These are phyloP conservation scores for Zoysia pacifica DNA, from an alignment of 176 grass and related monocot species.

Conservation along the genomic window DNA sequence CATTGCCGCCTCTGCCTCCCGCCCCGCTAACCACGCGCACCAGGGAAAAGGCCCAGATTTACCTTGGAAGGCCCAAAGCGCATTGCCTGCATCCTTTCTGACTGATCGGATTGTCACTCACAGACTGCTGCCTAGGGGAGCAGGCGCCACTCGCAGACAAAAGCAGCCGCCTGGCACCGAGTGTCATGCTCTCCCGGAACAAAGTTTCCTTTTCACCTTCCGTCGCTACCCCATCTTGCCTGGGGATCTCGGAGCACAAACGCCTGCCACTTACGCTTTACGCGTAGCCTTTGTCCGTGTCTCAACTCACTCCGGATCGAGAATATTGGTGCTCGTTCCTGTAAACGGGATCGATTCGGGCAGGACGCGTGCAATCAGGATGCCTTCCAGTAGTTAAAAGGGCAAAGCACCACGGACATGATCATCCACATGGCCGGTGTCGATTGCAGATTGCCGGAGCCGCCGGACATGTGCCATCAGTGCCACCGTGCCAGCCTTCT, in stretches of 20 bases:
- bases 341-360: neutral
- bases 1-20: no score
- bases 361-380: neutral
- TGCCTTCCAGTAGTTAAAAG: neutral
- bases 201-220: neutral
- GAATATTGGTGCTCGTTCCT: no score
- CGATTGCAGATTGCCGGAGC: neutral
- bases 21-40: neutral
- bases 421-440: neutral
- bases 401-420: neutral
- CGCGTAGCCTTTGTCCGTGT: neutral
- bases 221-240: neutral
- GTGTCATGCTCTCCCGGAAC: constrained; percentile 27
- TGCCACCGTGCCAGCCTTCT: neutral
- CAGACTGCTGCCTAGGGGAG: no score
- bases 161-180: neutral
- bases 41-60: neutral
- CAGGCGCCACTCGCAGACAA: neutral
- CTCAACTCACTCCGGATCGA: neutral
- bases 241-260: constrained; percentile 1
- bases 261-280: no score
- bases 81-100: neutral
- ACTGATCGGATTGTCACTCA: no score
- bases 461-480: neutral
- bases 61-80: neutral